Evolutionary conservation across 176 grass and related monocot species (phyloP).

Genomic region (Poa annua): DNA sequence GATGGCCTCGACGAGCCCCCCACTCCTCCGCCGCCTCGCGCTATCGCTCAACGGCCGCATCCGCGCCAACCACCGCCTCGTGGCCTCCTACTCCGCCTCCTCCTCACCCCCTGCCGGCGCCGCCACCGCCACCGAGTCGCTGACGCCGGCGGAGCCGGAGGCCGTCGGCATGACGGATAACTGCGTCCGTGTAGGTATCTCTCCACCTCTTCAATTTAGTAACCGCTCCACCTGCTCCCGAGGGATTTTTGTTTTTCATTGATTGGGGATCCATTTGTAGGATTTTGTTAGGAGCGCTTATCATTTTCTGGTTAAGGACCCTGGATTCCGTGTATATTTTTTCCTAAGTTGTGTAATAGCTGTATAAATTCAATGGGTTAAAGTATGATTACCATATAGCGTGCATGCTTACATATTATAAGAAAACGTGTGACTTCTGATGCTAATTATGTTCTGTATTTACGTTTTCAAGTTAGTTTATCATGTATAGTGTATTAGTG

Average conservation of each 20-base stretch:
- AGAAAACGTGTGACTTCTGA: background rate
- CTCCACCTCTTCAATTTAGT: background rate
- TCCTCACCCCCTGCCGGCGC: background rate
- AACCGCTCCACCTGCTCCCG: background rate
- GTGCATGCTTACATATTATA: background rate
- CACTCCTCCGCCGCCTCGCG: conserved; percentile 39
- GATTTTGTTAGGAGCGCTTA: background rate
- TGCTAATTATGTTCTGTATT: background rate
- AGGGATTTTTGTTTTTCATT: background rate
- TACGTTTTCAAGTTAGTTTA: background rate
- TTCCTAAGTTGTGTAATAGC: background rate
- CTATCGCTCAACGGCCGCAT: conserved; percentile 19
- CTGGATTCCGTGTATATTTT: background rate
- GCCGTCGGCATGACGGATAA: conserved; percentile 45
- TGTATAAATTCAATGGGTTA: background rate
- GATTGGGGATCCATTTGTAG: background rate
- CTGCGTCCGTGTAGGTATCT: conserved; percentile 43
- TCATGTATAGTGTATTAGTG: background rate
- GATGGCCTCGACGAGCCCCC: conserved; percentile 35
- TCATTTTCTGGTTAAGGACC: background rate
- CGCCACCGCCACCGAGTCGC: background rate
- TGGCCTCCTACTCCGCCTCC: conserved; percentile 41
- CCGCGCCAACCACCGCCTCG: conserved; percentile 38
- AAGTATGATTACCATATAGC: background rate
- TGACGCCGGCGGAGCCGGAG: conserved; percentile 24